These are phyloP conservation scores for Alternaria ventricosa DNA, from an alignment of 2,329 filamentous ascomycete species.

Conservation along the genomic window DNA sequence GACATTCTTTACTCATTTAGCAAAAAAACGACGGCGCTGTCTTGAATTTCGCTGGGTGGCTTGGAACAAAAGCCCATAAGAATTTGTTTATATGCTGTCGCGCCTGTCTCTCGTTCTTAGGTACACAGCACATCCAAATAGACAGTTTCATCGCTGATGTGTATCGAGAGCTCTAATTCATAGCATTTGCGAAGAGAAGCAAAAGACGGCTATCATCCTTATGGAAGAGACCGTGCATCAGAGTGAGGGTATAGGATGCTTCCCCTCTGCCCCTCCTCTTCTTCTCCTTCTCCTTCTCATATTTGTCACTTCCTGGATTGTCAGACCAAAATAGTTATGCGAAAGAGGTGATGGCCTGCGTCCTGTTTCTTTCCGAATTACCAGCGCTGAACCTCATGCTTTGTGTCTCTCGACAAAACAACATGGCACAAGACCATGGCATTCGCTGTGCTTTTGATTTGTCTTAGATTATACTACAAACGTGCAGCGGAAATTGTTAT, in stretches of 20 bases:
- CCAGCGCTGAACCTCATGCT: not conserved
- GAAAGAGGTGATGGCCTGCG: not conserved
- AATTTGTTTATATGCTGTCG: too few species aligned
- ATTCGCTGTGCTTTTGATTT: too few species aligned
- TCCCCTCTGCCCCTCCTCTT: not conserved
- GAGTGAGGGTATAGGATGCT: not conserved
- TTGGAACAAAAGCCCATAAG: too few species aligned
- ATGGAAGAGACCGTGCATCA: not conserved
- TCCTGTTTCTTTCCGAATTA: not conserved
- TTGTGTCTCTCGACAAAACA: not conserved
- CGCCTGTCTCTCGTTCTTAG: not conserved
- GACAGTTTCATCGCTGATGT: not conserved
- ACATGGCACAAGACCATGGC: too few species aligned
- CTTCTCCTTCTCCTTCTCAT: not conserved
- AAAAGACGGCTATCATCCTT: accelerated
- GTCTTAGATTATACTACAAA: too few species aligned
- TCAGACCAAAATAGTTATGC: not conserved
- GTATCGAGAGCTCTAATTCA: not conserved
- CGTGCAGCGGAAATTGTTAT: not conserved
- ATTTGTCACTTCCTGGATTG: not conserved
- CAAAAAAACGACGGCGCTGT: not conserved
- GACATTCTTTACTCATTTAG: not conserved
- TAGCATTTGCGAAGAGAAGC: not conserved
- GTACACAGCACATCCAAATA: not conserved
- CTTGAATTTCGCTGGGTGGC: not conserved